A percentile compares a stretch with the other conserved stretches of the same genome.
phyloP scores from a whole-genome alignment of 345 rosid genomes.

The Salix exigua region DNA sequence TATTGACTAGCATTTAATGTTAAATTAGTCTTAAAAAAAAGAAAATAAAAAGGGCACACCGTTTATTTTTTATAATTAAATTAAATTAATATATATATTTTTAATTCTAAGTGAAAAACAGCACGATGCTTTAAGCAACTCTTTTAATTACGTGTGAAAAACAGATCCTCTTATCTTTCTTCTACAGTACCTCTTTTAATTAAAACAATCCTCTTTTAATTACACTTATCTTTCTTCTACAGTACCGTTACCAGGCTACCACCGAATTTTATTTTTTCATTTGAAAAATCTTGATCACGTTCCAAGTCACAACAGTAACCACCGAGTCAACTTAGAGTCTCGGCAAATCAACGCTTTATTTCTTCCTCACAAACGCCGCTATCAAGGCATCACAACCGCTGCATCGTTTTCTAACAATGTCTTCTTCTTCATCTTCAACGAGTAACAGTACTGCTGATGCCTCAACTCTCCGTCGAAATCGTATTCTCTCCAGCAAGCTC shows the following conservation, averaged over 20 bases:
- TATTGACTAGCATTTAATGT: no score
- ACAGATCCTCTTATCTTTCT: background rate
- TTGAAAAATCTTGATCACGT: background rate
- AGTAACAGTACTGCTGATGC: conserved; percentile 16
- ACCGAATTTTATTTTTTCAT: no score
- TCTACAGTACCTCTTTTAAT: background rate
- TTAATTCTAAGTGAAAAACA: no score
- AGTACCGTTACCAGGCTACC: background rate
- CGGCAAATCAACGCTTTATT: conserved; percentile 27
- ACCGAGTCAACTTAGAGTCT: conserved; percentile 38
- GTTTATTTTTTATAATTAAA: no score
- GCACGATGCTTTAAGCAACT: no score
- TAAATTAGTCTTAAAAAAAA: no score
- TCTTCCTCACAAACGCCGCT: conserved; percentile 27
- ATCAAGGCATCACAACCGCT: conserved; percentile 24
- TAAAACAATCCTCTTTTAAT: background rate
- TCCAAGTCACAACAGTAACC: background rate
- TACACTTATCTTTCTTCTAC: background rate
- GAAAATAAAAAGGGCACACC: no score
- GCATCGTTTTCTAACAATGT: conserved; percentile 22
- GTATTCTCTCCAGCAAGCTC: conserved; percentile 75
- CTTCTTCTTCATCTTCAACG: conserved; percentile 31
- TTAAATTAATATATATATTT: no score
- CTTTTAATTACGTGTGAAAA: no score
- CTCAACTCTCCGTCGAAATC: conserved; percentile 49